A percentile compares a stretch with the other conserved stretches of the same genome.
phyloP scores from a whole-genome alignment of 495 filamentous ascomycete species.

The Penicillium flavigenum region DNA sequence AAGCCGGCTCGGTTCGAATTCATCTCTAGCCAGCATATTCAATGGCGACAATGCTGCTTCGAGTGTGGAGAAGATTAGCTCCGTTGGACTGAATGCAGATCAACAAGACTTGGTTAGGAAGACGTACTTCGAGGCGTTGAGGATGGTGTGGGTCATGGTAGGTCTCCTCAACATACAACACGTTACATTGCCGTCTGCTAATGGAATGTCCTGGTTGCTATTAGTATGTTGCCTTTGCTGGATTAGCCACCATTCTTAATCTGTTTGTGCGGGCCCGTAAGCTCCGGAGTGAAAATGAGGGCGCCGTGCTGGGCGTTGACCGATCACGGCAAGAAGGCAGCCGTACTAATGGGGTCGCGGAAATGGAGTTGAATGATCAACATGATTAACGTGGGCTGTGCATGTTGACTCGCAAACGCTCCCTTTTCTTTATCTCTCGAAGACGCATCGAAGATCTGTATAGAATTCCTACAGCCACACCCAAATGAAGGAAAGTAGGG shows the following conservation, averaged over 20 bases:
- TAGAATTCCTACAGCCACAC: no score
- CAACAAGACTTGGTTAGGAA: slow-evolving; percentile 6
- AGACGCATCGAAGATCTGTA: no score
- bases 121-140: slow-evolving; percentile 1
- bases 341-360: background rate
- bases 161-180: background rate
- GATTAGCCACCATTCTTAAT: background rate
- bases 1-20: slow-evolving; percentile 3
- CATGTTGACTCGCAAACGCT: no score
- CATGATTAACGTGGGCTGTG: no score
- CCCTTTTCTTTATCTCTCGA: no score
- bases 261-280: background rate
- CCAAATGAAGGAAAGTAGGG: no score
- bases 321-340: background rate
- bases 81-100: background rate
- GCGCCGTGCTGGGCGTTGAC: background rate
- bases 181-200: background rate
- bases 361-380: background rate
- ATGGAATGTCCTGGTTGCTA: background rate
- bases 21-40: background rate
- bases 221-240: slow-evolving; percentile 10
- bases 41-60: slow-evolving; percentile 12
- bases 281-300: background rate
- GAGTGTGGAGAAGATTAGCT: slow-evolving; percentile 12
- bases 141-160: slow-evolving; percentile 10